Evolutionary conservation across 257 asterid genomes (phyloP).

Genomic region (Prunella vulgaris): DNA sequence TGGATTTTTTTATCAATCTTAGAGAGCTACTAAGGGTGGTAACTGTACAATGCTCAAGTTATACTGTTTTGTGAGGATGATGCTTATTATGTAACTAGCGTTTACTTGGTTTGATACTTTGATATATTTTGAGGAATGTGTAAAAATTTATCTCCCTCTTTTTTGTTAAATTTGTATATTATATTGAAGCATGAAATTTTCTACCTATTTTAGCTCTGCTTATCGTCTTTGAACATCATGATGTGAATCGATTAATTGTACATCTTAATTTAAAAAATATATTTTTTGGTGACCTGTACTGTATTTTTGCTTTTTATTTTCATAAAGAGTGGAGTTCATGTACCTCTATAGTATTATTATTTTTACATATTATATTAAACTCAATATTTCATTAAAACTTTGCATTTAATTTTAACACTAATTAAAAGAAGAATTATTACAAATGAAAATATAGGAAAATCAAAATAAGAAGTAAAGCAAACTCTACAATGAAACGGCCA

Average conservation of each 20-base stretch:
- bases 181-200: neutral
- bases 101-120: slow-evolving; percentile 7
- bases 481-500: too few species aligned
- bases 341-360: too few species aligned
- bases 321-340: neutral
- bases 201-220: neutral
- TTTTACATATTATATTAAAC: neutral
- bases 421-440: neutral
- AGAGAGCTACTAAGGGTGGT: slow-evolving; percentile 22
- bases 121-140: slow-evolving; percentile 8
- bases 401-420: too few species aligned
- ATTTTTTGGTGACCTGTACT: neutral
- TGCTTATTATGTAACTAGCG: slow-evolving; percentile 17
- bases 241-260: neutral
- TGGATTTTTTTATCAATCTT: slow-evolving; percentile 3
- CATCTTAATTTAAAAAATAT: too few species aligned
- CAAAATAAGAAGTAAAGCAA: too few species aligned
- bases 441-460: too few species aligned
- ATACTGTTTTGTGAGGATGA: slow-evolving; percentile 17
- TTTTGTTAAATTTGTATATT: slow-evolving; percentile 8
- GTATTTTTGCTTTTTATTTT: too few species aligned
- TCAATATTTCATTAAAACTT: too few species aligned
- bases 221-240: neutral
- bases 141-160: slow-evolving; percentile 20
- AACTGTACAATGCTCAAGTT: slow-evolving; percentile 27